phyloP scores from a whole-genome alignment of 305 asterid species.

The Fraxinus nigra region DNA sequence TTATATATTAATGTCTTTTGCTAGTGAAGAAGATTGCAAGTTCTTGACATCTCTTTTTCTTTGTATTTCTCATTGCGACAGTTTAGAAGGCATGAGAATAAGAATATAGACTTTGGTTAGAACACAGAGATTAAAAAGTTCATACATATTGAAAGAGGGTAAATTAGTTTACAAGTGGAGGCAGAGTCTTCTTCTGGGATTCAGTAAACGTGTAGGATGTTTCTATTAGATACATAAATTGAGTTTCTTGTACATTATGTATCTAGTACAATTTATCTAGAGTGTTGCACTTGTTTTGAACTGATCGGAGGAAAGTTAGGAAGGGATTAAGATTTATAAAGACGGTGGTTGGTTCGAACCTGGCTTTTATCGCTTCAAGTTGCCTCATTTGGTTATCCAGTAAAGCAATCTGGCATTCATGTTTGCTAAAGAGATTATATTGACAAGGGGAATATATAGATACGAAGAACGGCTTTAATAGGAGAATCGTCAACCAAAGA shows the following conservation, averaged over 20 bases:
- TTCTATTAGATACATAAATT: too few species aligned
- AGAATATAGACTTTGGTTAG: not conserved
- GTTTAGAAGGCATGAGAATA: not conserved
- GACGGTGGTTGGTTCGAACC: too few species aligned
- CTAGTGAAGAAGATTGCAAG: not conserved
- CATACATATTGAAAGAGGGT: not conserved
- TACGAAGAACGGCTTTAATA: not conserved
- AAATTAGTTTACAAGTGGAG: not conserved
- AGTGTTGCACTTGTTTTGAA: too few species aligned
- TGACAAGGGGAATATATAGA: not conserved
- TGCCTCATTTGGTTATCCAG: too few species aligned
- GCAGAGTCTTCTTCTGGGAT: not conserved
- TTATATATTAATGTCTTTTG: not conserved
- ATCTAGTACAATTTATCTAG: too few species aligned
- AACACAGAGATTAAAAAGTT: not conserved
- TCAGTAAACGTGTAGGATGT: not conserved
- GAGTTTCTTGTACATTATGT: too few species aligned
- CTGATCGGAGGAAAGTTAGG: too few species aligned
- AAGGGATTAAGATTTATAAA: too few species aligned
- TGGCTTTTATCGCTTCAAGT: too few species aligned
- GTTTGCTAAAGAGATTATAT: too few species aligned
- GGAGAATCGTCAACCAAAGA: not conserved
- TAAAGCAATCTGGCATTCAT: too few species aligned
- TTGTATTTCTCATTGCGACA: not conserved
- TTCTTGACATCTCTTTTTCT: not conserved